phyloP scores from a whole-genome alignment of 1,284 basidiomycete species.

The Malassezia dermatis region DNA sequence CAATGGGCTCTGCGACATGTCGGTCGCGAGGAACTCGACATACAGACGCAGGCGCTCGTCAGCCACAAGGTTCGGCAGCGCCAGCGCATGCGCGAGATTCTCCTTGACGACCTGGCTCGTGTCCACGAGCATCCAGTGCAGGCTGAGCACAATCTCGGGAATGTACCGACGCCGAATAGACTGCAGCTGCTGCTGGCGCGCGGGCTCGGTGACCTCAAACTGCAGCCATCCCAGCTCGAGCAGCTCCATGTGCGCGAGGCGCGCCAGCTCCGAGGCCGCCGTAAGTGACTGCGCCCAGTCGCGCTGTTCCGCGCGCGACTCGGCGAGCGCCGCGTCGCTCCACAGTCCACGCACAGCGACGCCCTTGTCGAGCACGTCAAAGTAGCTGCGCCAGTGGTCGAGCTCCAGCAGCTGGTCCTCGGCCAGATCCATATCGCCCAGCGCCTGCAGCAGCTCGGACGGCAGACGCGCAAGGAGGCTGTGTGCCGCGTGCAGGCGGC shows the following conservation, averaged over 20 bases:
- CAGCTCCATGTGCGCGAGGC: slow-evolving; percentile 48
- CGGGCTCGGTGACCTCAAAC: slow-evolving; percentile 23
- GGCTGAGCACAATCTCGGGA: slow-evolving; percentile 75
- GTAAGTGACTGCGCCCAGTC: slow-evolving; percentile 26
- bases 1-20: slow-evolving; percentile 21
- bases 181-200: slow-evolving; percentile 56
- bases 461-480: slow-evolving; percentile 34
- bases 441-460: slow-evolving; percentile 23
- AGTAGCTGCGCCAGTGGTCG: slow-evolving; percentile 39
- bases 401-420: slow-evolving; percentile 33
- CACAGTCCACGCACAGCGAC: slow-evolving; percentile 32
- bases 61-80: slow-evolving; percentile 72
- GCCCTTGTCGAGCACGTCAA: slow-evolving; percentile 33
- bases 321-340: slow-evolving; percentile 11
- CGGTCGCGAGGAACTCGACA: slow-evolving; percentile 58
- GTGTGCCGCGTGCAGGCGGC: slow-evolving; percentile 38
- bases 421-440: slow-evolving; percentile 18
- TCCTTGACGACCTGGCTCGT: slow-evolving; percentile 60
- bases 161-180: slow-evolving; percentile 78
- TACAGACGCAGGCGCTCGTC: slow-evolving; percentile 78
- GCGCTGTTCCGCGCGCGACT: slow-evolving; percentile 25
- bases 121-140: slow-evolving; percentile 65
- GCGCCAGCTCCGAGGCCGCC: slow-evolving; percentile 48
- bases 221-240: slow-evolving; percentile 52
- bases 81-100: slow-evolving; percentile 67